Conservation (phyloP, 805 yeast genomes). For the Kodamaea lidongshanica region DNA sequence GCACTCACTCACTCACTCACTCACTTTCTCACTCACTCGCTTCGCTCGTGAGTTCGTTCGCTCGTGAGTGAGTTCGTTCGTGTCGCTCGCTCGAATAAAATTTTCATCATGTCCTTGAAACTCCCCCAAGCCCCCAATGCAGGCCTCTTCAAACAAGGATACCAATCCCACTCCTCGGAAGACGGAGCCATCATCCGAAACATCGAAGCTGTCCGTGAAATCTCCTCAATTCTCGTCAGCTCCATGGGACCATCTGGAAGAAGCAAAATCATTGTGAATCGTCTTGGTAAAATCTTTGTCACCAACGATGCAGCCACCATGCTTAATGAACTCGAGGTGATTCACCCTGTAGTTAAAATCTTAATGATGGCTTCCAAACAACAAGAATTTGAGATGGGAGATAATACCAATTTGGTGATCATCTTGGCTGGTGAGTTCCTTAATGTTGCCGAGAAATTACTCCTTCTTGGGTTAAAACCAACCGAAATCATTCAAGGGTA, state of each 20-base stretch:
- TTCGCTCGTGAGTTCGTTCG: no score
- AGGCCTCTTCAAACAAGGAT: conserved; percentile 93
- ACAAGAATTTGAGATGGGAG: conserved; percentile 97
- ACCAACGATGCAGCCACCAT: conserved; percentile 99
- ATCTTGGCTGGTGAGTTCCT: conserved; percentile 90
- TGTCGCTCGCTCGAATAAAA: no score
- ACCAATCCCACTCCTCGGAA: conserved; percentile 75
- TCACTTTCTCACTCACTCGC: no score
- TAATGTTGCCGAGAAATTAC: conserved; percentile 76
- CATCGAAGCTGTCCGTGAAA: conserved; percentile 90
- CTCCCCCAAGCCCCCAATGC: conserved; percentile 90
- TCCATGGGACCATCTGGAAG: conserved; percentile 98
- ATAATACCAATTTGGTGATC: conserved; percentile 86
- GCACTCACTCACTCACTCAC: no score
- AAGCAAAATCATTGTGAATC: conserved; percentile 90
- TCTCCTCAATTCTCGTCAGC: conserved; percentile 84
- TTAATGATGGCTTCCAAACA: conserved; percentile 95
- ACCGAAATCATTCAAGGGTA: conserved; percentile 92
- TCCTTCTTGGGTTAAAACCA: conserved; percentile 80
- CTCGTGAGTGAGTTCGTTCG: no score
- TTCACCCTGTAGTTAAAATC: conserved; percentile 95
- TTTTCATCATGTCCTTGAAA: conserved; percentile 66
- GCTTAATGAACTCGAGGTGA: conserved; percentile 85
- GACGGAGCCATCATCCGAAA: conserved; percentile 94
- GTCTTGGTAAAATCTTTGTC: conserved; percentile 76